These are phyloP conservation scores for Mycena pura DNA, from an alignment of 768 basidiomycete species.

Conservation along the genomic window DNA sequence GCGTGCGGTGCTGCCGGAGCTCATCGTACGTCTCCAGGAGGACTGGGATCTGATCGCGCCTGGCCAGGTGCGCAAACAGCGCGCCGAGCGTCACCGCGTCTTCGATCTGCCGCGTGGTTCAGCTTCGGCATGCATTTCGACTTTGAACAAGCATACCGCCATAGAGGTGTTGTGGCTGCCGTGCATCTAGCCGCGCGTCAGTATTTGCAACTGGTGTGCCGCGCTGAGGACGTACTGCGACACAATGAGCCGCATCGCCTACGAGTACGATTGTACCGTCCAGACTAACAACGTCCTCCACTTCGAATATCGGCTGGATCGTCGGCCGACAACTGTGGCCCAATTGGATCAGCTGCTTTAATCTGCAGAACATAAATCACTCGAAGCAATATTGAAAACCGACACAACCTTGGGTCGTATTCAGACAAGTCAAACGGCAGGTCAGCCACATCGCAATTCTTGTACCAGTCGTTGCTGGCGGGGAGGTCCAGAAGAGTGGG, in stretches of 20 bases:
- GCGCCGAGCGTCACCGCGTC: conserved; percentile 45
- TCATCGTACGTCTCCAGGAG: conserved; percentile 54
- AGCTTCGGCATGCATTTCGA: conserved; percentile 28
- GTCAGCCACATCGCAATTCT: background rate
- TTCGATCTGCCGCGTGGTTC: conserved; percentile 33
- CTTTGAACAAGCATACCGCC: conserved; percentile 32
- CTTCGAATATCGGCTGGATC: conserved; percentile 10
- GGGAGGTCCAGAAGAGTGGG: background rate
- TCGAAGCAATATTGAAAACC: background rate
- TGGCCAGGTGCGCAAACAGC: conserved; percentile 52
- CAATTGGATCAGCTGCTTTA: conserved; percentile 2
- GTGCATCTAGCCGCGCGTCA: conserved; percentile 36
- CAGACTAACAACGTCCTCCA: conserved; percentile 40
- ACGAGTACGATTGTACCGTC: conserved; percentile 42
- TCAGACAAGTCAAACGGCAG: conserved; percentile 12
- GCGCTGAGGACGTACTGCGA: conserved; percentile 33
- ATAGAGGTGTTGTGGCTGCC: conserved; percentile 51
- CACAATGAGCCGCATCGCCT: conserved; percentile 52
- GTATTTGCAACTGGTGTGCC: background rate
- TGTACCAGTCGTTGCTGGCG: background rate
- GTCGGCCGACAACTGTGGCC: conserved; percentile 9
- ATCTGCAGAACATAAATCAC: background rate
- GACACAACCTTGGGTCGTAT: conserved; percentile 13
- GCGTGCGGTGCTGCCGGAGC: conserved; percentile 49
- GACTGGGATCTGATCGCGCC: conserved; percentile 43